Evolutionary conservation across 108 stramenopile genomes (phyloP).

Genomic region (Fragilariopsis cylindrus): DNA sequence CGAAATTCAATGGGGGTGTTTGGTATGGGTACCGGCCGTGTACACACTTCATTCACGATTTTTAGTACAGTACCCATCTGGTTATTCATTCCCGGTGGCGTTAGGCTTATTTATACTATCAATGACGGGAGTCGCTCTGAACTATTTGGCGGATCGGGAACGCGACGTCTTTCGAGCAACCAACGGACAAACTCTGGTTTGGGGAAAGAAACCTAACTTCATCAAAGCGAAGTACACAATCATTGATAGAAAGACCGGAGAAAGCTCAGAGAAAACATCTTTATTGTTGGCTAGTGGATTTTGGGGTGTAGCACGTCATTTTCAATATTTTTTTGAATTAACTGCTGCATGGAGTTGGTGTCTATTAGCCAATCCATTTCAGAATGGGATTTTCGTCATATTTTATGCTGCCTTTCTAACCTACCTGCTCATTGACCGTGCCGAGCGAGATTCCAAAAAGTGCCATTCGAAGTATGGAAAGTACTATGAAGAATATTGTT

Average conservation of each 20-base stretch:
- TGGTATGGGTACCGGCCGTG: constrained; percentile 97
- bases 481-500: constrained; percentile 95
- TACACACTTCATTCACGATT: constrained; percentile 91
- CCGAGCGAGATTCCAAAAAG: constrained; percentile 92
- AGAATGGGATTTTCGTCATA: constrained; percentile 68
- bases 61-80: constrained; percentile 81
- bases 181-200: constrained; percentile 81
- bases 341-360: constrained; percentile 92
- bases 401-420: constrained; percentile 95
- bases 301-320: constrained; percentile 96
- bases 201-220: constrained; percentile 85
- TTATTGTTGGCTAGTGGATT: constrained; percentile 53
- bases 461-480: constrained; percentile 96
- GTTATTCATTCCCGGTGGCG: constrained; percentile 60
- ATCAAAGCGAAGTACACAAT: constrained; percentile 92
- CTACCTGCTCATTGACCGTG: constrained; percentile 93
- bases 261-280: constrained; percentile 49
- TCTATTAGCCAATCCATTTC: constrained; percentile 68
- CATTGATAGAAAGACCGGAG: constrained; percentile 56
- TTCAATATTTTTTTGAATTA: constrained; percentile 97
- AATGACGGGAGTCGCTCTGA: constrained; percentile 74
- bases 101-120: constrained; percentile 68
- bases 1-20: constrained; percentile 98
- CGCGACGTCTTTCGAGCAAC: constrained; percentile 90
- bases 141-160: constrained; percentile 97